A percentile compares a stretch with the other conserved stretches of the same genome.
These are phyloP conservation scores for Diaporthe sp. DNA, from an alignment of 2,329 filamentous ascomycete genomes.

Conservation along the genomic window DNA sequence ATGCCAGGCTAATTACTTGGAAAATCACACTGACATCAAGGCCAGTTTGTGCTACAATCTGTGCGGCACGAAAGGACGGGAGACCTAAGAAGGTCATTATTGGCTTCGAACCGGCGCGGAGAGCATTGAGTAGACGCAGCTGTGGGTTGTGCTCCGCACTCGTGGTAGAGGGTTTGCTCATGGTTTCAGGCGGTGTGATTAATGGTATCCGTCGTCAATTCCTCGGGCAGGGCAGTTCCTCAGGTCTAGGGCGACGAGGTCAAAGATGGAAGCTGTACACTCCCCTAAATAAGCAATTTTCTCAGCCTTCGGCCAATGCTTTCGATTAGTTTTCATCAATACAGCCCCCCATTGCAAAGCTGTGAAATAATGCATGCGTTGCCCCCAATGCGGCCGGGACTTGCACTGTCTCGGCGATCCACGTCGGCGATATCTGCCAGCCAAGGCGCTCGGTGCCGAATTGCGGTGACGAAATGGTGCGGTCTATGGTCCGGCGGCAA, in stretches of 20 bases:
- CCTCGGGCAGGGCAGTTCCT: too few species aligned
- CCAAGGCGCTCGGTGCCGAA: background rate
- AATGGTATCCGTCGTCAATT: background rate
- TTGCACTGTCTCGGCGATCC: background rate
- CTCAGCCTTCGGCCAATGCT: background rate
- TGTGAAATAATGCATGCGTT: background rate
- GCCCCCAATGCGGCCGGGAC: background rate
- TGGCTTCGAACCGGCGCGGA: background rate
- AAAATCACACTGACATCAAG: background rate
- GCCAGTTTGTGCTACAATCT: constrained; percentile 1
- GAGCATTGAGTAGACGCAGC: background rate
- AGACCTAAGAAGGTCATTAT: constrained; percentile 4
- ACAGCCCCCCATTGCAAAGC: background rate
- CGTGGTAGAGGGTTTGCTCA: background rate
- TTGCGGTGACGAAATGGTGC: background rate
- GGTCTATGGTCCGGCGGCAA: background rate
- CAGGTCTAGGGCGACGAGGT: too few species aligned
- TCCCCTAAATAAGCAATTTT: background rate
- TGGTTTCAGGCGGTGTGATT: background rate
- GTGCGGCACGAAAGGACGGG: background rate
- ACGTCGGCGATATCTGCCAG: background rate
- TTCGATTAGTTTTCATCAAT: background rate
- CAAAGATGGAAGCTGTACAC: background rate
- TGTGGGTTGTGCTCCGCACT: background rate
- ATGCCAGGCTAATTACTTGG: background rate